These are phyloP conservation scores for Dendrobium nobile DNA, from an alignment of 106 monocot species.

Conservation along the genomic window DNA sequence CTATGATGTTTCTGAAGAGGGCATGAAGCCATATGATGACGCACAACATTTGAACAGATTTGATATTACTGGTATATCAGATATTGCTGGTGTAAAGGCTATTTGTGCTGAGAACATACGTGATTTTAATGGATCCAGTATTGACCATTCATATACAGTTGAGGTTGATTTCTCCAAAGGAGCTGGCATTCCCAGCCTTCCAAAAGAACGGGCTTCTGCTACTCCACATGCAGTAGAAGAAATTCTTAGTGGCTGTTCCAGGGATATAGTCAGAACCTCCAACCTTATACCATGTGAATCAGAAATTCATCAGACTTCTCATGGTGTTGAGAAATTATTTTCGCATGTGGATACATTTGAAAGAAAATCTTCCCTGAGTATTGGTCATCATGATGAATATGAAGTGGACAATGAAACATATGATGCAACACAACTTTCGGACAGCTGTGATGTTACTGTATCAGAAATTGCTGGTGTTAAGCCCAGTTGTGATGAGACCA, in stretches of 20 bases:
- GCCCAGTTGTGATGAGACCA: slow-evolving; percentile 13
- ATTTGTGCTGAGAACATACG: slow-evolving; percentile 22
- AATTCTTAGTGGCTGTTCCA: not conserved
- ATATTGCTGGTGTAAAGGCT: not conserved
- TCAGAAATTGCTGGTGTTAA: not conserved
- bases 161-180: slow-evolving; percentile 8
- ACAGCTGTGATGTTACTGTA: slow-evolving; percentile 12
- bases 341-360: not conserved
- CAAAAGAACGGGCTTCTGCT: slow-evolving; percentile 16
- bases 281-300: not conserved
- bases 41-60: not conserved
- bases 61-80: slow-evolving; percentile 9
- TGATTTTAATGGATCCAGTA: slow-evolving; percentile 39
- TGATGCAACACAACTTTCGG: slow-evolving; percentile 1
- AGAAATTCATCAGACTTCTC: not conserved
- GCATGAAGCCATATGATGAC: slow-evolving; percentile 2
- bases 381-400: not conserved
- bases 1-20: slow-evolving; percentile 6
- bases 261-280: not conserved
- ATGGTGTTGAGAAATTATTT: not conserved
- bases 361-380: not conserved
- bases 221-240: not conserved
- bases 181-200: slow-evolving; percentile 20
- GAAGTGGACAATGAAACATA: too few species aligned
- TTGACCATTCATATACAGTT: slow-evolving; percentile 15